Evolutionary conservation across 1,139 yeast species (phyloP), one percentile per base, ranked within the genome.

Genomic region (Zygoascus meyerae): DNA sequence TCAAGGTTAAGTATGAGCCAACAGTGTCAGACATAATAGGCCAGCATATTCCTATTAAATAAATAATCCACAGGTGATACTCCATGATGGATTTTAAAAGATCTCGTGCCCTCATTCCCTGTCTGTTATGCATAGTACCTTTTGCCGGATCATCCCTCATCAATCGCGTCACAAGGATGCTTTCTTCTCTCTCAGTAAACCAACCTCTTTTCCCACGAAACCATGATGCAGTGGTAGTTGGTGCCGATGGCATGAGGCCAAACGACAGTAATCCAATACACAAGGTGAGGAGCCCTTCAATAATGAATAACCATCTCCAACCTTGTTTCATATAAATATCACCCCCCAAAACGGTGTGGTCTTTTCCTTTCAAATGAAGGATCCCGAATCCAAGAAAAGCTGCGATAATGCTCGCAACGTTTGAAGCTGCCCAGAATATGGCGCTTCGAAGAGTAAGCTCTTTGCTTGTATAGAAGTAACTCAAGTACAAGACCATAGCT

Each of bases 91-190:
- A 67, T 36, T 63, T 60, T 56, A 66, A 56, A 30, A 80, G 59
- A 45, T 70, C 69, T 43, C 55, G 64, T 16, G 64, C 57, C 6
- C 70, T 60, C 8, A 81, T 65, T 0, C 78, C 77, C 55, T 80
- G 78, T 52, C 86, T 66, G 56, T 81, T 81, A 59, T 79, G 73
- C 85, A 80, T 79, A 51, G 75, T 80, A n/a, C 85, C 83, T 63
- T 81, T 81, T 5, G 75, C 65, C 3, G 86, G 85, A 55, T 81
- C 86, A 55, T 81, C 86, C 52, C 85, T 64, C 44, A 81, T 67
- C 0, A 79, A 70, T 48, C 82, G 68, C 57, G 79, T 81, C 33
- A 79, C 83, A 17, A 78, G 72, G 42, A 81, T 78, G 48, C 72
- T 77, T 50, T 74, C 79, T 55, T 81, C 83, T n/a, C 79, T 65